Evolutionary conservation across 495 filamentous ascomycete genomes (phyloP), one percentile per base, ranked within the genome.

Genomic region (Hyaloscypha finlandica): DNA sequence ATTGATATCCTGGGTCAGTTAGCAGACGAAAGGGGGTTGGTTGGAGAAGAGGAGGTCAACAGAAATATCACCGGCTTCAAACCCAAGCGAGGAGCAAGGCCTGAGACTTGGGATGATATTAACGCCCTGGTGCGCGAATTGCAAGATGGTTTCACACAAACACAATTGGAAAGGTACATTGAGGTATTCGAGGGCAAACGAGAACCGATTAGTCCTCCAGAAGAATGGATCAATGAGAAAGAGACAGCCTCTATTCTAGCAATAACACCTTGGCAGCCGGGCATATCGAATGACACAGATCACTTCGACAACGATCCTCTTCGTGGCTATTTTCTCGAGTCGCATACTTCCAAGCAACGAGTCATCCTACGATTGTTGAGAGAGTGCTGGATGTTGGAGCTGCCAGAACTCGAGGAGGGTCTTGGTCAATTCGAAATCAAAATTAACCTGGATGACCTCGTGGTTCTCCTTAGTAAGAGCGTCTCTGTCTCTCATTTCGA

Each of bases 51-150:
- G 8, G 79, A 82, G 20, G 68, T 79, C 8, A 52, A 76, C 5
- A 67, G 74, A 45, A 79, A 81, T 68, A 81, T 86, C 63, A 70
- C 81, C 48, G 70, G 72, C 33, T 73, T 85, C 16, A 74, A 70
- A 63, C 84, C 82, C 0, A 56, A 65, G 8, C 70, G 66, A 2
- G 59, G 56, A 35, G 22, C 65, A 22, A 39, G 55, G 48, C 63
- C 66, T 8, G 52, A 82, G n/a, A 68, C 59, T 0, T 69, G 76
- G 32, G 72, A 68, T 5, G 74, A 80, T 4, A 82, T 84, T 57
- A 70, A 70, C 8, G 67, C 70, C n/a, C 73, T 86, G 33, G 70
- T 74, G n/a, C 20, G 69, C 6, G 67, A 68, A 8, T 70, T 86
- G 19, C 53, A 71, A 6, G 42, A 73, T 4, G 80, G 81, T 16